Evolutionary conservation across 805 yeast species (phyloP).

Genomic region (Myxozyma mucilagina): DNA sequence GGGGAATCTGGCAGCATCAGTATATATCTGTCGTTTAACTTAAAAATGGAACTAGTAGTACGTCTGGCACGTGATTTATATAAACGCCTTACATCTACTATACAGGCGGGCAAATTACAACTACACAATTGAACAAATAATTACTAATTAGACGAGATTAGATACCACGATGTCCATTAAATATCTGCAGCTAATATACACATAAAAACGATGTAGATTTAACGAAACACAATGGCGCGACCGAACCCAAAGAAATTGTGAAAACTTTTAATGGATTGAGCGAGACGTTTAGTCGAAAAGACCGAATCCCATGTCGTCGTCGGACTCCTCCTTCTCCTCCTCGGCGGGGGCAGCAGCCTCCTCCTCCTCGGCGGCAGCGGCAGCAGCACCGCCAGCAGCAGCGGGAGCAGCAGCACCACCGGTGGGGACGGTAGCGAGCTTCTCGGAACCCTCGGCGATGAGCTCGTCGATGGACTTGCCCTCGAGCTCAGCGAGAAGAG

Average conservation of each 20-base stretch:
- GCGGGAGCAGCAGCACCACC: slow-evolving; percentile 97
- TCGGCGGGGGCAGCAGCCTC: slow-evolving; percentile 72
- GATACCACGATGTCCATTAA: slow-evolving; percentile 1
- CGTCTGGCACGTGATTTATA: too few relatives aligned
- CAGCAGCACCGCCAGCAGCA: slow-evolving; percentile 69
- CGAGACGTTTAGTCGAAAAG: slow-evolving; percentile 81
- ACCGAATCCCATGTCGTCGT: slow-evolving; percentile 87
- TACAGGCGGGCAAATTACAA: neutral
- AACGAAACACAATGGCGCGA: neutral
- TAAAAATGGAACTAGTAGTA: too few relatives aligned
- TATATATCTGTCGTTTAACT: too few relatives aligned
- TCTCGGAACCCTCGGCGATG: slow-evolving; percentile 91
- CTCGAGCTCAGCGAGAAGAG: slow-evolving; percentile 81
- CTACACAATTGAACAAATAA: neutral
- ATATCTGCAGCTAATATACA: slow-evolving; percentile 9
- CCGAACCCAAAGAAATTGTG: slow-evolving; percentile 1
- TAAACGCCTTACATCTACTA: too few relatives aligned
- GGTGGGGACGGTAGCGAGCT: slow-evolving; percentile 95
- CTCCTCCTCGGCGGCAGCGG: slow-evolving; percentile 68
- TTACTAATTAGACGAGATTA: neutral
- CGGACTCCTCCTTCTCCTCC: slow-evolving; percentile 64
- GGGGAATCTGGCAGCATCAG: too few relatives aligned
- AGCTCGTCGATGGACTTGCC: slow-evolving; percentile 87
- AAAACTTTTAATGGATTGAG: neutral
- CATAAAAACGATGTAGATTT: neutral